Evolutionary conservation across 495 filamentous ascomycete genomes (phyloP).

Genomic region (Daldinia concentrica): DNA sequence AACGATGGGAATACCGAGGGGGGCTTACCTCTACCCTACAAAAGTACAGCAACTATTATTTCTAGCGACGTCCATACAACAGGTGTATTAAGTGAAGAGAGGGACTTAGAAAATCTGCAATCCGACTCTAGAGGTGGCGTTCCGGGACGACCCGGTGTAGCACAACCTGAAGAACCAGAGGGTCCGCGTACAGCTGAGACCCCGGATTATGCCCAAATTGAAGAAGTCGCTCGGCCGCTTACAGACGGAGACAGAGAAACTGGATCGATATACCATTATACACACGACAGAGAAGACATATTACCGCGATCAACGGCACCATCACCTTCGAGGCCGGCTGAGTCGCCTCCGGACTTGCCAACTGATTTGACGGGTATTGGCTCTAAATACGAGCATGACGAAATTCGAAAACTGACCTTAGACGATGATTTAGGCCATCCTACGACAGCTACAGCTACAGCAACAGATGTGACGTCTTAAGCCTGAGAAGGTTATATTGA

Average conservation of each 20-base stretch:
- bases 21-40: constrained; percentile 12
- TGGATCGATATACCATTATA: constrained; percentile 22
- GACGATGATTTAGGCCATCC: constrained; percentile 34
- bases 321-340: constrained; percentile 15
- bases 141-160: background rate
- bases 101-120: constrained; percentile 7
- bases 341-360: constrained; percentile 21
- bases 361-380: constrained; percentile 35
- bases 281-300: constrained; percentile 37
- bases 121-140: constrained; percentile 2
- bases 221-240: constrained; percentile 8
- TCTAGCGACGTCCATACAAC: constrained; percentile 12
- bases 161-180: background rate
- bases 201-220: background rate
- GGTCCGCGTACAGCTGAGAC: background rate
- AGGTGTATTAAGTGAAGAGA: constrained; percentile 5
- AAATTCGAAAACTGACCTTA: constrained; percentile 17
- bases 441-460: constrained; percentile 16
- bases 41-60: constrained; percentile 20
- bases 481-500: constrained; percentile 26
- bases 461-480: constrained; percentile 26
- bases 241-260: constrained; percentile 11
- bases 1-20: constrained; percentile 21
- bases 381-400: constrained; percentile 25
- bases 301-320: constrained; percentile 41